These are phyloP conservation scores for Lipomyces starkeyi DNA, from an alignment of 805 yeast species.

Conservation along the genomic window DNA sequence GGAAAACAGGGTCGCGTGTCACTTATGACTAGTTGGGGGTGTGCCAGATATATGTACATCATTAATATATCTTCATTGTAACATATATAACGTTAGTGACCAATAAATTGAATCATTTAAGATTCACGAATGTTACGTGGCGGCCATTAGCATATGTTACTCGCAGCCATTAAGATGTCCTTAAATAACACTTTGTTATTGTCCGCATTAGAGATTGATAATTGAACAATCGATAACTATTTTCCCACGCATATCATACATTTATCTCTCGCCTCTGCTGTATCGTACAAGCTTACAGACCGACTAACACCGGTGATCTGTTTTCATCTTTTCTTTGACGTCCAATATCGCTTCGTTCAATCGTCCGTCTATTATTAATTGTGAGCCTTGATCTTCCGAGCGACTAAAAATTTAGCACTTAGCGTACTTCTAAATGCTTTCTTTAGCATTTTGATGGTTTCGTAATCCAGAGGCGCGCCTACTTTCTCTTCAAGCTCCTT, in stretches of 20 bases:
- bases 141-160: no score
- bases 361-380: slow-evolving; percentile 41
- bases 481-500: slow-evolving; percentile 41
- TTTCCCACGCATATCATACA: neutral
- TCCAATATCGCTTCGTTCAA: slow-evolving; percentile 50
- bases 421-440: slow-evolving; percentile 39
- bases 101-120: neutral
- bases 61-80: neutral
- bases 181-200: no score
- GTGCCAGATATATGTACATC: neutral
- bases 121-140: no score
- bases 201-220: neutral
- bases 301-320: slow-evolving; percentile 42
- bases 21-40: slow-evolving; percentile 6
- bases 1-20: neutral
- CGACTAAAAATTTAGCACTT: neutral
- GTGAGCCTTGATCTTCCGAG: neutral
- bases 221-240: neutral
- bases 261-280: neutral
- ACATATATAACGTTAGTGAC: slow-evolving; percentile 1
- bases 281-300: neutral
- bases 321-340: slow-evolving; percentile 42
- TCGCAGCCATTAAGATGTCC: no score
- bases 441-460: slow-evolving; percentile 37
- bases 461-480: slow-evolving; percentile 40